Base-by-base conservation (phyloP, 768 basidiomycete species). In the Suillus weaverae region DNA sequence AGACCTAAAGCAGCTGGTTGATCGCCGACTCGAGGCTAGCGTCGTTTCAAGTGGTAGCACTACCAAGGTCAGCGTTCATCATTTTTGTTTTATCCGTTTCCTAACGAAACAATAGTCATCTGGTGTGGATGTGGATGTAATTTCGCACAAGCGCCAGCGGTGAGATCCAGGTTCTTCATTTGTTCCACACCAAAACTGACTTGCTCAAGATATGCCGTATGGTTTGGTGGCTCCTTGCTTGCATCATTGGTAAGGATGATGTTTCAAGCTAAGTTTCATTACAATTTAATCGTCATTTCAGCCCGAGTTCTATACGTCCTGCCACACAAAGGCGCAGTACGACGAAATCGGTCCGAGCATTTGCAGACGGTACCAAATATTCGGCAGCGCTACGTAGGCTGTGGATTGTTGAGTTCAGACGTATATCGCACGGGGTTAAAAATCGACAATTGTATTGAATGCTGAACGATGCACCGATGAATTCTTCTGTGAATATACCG, bases 61-160 rank as follows among this genome's bases (percentile, higher is more conserved):
- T 32, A 85, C 88, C 70, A 90, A 89, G 83, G 95, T 95, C 70
- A 39, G 84, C 73, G 26, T 55, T 41, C 38, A 18, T 10, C 26
- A 11, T 30, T 13, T 30, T 18, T 13, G 16, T 7, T 39, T 39
- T 20, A 9, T 30, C 18, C 38, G 6, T 20, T 30, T 59, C 6
- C 26, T 11, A 41, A 59, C 10, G 16, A 50, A 54, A 39, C 55
- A 26, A 7, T 62, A 97, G 94, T 98, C 96, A 9, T 93, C 94
- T 32, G 97, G 97, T 32, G 93, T 99, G 26, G 97, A 98, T 61
- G 96, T 99, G 67, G 96, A 99, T 66, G 97, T 99, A 72, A 97
- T 99, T 73, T 92, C 92, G 10, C 97, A 99, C 85, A 98, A 98
- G 81, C 90, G 94, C 64, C 97, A 99, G 81, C 85, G 95, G 84